Base-by-base conservation (phyloP, 495 filamentous ascomycete genomes). In the Echria macrotheca region DNA sequence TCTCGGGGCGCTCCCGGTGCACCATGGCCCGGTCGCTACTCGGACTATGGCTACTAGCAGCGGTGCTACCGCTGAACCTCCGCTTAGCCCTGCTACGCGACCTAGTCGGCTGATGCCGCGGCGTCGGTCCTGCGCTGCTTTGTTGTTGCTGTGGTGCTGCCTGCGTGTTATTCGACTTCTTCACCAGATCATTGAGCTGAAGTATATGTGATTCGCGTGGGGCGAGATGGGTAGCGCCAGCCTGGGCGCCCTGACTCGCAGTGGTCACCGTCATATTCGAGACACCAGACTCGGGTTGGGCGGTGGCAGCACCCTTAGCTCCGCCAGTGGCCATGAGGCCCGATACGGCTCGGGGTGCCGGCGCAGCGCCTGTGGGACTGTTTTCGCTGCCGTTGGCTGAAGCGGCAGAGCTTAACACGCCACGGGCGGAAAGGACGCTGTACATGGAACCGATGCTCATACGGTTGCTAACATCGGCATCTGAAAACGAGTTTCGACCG, bases 61-160 rank as follows among this genome's bases (percentile, higher is more conserved):
- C 82, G 48, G 84, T 89, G 58, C 86, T 90, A 17, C 80, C 82
- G 62, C 86, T 90, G 44, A 89, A 77, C 52, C 87, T 75, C 50
- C 87, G 74, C 56, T 84, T 81, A 11, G 82, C 81, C 40, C 85
- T 78, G 60, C 86, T 90, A 23, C 87, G 77, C 28, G 86, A 89
- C 51, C 81, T 76, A 25, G 69, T 72, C 18, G 74, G 70, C 37
- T 73, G 72, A 18, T 73, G 57, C 43, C 64, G 67, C 49, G 57
- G 61, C 11, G 52, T 29, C 1, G 59, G 41, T 19, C 35, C 25
- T 65, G 33, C 22, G 25, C 33, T 52, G 14, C 44, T 15, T 7
- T 43, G 43, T 15, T 53, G 52, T 17, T 39, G 53, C 26, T 32
- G 49, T 9, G 39, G 45, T 3, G 35, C 44, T n/a, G 36, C 37